phyloP scores from a whole-genome alignment of 1,284 basidiomycete genomes.

The Veloboletus limbatus region DNA sequence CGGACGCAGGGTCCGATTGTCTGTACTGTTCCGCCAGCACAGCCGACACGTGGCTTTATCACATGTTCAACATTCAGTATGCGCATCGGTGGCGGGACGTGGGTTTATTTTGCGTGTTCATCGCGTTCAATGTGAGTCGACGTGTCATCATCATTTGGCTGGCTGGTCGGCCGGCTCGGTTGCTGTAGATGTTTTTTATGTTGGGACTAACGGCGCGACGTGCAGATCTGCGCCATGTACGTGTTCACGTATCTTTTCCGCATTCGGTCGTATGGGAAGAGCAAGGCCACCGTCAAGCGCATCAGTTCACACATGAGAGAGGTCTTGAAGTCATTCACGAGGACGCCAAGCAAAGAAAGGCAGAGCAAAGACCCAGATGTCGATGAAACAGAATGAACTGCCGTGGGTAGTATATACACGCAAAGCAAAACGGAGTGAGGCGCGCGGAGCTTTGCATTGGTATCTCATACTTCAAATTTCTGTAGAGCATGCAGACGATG shows the following conservation, averaged over 20 bases:
- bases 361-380: neutral
- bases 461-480: no score
- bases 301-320: neutral
- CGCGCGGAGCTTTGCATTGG: no score
- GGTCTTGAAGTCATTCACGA: neutral
- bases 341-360: neutral
- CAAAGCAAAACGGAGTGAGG: no score
- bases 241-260: conserved; percentile 40
- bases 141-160: no score
- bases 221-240: conserved; percentile 32
- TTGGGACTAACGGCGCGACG: no score
- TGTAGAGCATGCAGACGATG: no score
- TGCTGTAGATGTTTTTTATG: no score
- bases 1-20: conserved; percentile 55
- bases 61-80: conserved; percentile 48
- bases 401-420: no score
- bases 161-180: no score
- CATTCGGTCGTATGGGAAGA: conserved; percentile 25
- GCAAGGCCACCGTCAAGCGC: conserved; percentile 5
- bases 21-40: conserved; percentile 59
- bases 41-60: conserved; percentile 44
- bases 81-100: conserved; percentile 50
- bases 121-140: conserved; percentile 49
- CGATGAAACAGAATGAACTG: neutral
- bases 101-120: conserved; percentile 45